A percentile compares a stretch with the other conserved stretches of the same genome.
Conservation (phyloP, 495 filamentous ascomycete species). For the Venustampulla echinocandica region DNA sequence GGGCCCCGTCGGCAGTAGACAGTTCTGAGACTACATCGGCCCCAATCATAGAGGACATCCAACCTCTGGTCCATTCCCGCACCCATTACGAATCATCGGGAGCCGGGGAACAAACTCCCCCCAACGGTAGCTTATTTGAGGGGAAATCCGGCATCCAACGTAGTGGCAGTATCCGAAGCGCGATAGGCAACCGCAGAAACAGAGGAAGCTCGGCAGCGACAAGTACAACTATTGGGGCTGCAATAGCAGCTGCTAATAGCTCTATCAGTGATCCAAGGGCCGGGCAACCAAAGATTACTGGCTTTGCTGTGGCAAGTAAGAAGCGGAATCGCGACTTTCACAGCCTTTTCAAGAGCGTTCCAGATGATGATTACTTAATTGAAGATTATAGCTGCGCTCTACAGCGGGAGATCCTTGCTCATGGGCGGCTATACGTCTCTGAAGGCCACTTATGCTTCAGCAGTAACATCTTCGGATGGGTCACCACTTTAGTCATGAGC, state of each 20-base stretch:
- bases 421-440: slow-evolving; percentile 90
- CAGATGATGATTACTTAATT: slow-evolving; percentile 95
- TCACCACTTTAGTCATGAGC: slow-evolving; percentile 92
- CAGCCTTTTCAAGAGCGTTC: slow-evolving; percentile 85
- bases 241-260: slow-evolving; percentile 54
- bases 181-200: slow-evolving; percentile 57
- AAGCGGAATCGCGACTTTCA: slow-evolving; percentile 96
- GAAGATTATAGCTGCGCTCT: slow-evolving; percentile 97
- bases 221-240: slow-evolving; percentile 58
- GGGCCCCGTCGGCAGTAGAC: neutral
- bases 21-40: slow-evolving; percentile 6
- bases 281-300: slow-evolving; percentile 69
- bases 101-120: slow-evolving; percentile 52
- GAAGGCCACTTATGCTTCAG: slow-evolving; percentile 98
- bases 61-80: slow-evolving; percentile 24
- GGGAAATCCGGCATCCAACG: slow-evolving; percentile 55
- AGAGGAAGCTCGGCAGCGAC: slow-evolving; percentile 84
- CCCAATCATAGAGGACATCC: slow-evolving; percentile 9
- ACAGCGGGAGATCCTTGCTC: slow-evolving; percentile 90
- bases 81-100: slow-evolving; percentile 38
- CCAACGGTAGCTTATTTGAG: slow-evolving; percentile 58
- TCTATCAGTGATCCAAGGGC: slow-evolving; percentile 54
- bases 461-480: slow-evolving; percentile 97
- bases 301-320: slow-evolving; percentile 92
- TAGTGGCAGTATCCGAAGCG: slow-evolving; percentile 76